These are phyloP conservation scores for Begonia masoniana DNA, from an alignment of 306 rosid species.

Conservation along the genomic window DNA sequence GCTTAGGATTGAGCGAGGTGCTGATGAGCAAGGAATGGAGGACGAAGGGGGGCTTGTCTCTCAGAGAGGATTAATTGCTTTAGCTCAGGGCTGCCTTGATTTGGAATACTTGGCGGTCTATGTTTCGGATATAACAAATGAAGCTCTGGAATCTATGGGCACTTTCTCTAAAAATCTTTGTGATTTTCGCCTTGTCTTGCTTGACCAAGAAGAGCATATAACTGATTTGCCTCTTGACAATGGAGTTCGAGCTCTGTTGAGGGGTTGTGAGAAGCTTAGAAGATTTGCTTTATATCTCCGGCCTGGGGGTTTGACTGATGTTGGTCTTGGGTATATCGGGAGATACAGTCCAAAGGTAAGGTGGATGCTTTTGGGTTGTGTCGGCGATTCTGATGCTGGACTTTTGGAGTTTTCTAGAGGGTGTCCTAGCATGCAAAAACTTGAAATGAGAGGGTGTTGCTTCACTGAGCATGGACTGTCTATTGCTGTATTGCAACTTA, in stretches of 20 bases:
- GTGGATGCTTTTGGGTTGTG: conserved; percentile 97
- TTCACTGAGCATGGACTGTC: conserved; percentile 86
- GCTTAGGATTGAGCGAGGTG: conserved; percentile 91
- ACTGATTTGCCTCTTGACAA: conserved; percentile 88
- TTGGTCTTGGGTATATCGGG: conserved; percentile 72
- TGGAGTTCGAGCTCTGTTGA: conserved; percentile 73
- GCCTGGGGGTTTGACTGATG: conserved; percentile 67
- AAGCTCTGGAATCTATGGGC: conserved; percentile 59
- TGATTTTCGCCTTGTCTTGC: conserved; percentile 89
- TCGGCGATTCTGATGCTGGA: conserved; percentile 77
- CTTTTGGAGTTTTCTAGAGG: conserved; percentile 68
- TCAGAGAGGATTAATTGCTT: conserved; percentile 78
- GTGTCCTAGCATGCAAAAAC: conserved; percentile 84
- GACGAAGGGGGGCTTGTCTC: conserved; percentile 87
- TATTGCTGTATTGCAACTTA: conserved; percentile 42
- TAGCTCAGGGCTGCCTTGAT: conserved; percentile 83
- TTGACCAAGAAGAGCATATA: conserved; percentile 60
- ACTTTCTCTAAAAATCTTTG: conserved; percentile 56
- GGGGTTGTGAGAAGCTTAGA: conserved; percentile 70
- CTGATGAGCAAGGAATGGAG: conserved; percentile 81
- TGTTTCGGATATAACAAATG: conserved; percentile 79
- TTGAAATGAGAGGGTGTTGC: conserved; percentile 89
- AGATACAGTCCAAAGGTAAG: conserved; percentile 73
- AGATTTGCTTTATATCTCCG: conserved; percentile 89
- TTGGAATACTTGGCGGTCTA: conserved; percentile 82